Base-by-base conservation (phyloP, 192 early-diverging fungal species). In the Backusella psychrophila region DNA sequence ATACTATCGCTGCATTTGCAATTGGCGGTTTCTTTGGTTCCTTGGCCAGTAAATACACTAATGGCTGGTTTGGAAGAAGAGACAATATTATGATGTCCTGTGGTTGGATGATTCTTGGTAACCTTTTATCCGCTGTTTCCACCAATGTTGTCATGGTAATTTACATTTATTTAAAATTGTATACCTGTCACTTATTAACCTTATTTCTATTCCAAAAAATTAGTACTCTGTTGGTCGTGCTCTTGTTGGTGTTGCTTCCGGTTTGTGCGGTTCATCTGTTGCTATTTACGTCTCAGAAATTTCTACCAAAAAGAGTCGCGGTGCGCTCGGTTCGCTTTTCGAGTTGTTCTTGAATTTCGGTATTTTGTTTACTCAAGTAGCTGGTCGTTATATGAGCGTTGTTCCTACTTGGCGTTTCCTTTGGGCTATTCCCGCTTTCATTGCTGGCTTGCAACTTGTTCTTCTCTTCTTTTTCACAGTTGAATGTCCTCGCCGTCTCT, bases 341-440 rank as follows among this genome's bases (percentile, higher is more conserved):
- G 93, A 96, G 87, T 85, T 95, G 75, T 89, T 90, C 9, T 89
- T 96, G 69, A 93, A 94, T 63, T 46, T 92, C 36, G 96, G 96
- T 35, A 92, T 97, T 75, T 85, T 97, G 78, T 23, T 92, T 6
- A 89, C 92, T 76, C 92, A 93, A 67, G 77, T 90, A 17, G 80
- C 85, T 71, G 94, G 89, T 39, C 81, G 91, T 36, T 88, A 89
- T 38, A 82, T 94, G 73, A 85, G 84, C n/a, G 78, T 66, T 33
- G 76, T 89, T 9, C 88, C 90, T 8, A 80, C 86, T 35, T 97
- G 96, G 96, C 84, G 96, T 44, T 78, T 88, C 31, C 84, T 96
- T 72, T 88, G 94, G 76, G 85, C 84, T 6, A 77, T 95, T 70
- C 88, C 91, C 15, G 82, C 85, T 33, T 74, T 93, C 29, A 85